Evolutionary conservation across 306 rosid species (phyloP).

Genomic region (Vigna trinervia): DNA sequence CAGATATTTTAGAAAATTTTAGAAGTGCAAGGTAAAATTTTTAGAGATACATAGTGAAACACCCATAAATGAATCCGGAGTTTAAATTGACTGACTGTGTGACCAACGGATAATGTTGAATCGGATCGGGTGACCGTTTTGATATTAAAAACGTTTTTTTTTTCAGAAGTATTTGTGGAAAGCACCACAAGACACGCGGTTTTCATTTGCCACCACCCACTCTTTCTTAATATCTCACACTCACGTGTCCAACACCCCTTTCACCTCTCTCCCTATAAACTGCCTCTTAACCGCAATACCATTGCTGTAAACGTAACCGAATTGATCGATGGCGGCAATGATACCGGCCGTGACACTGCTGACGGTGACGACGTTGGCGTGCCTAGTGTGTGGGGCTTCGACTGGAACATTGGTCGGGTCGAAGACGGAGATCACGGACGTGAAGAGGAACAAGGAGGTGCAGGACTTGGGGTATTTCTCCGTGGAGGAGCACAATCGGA

Average conservation of each 20-base stretch:
- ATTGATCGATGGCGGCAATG: conserved; percentile 16
- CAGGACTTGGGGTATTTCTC: conserved; percentile 74
- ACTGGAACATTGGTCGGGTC: conserved; percentile 51
- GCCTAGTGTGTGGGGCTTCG: conserved; percentile 6
- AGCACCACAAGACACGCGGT: too few relatives aligned
- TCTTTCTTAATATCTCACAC: too few relatives aligned
- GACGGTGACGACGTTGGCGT: not conserved
- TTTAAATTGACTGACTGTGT: too few relatives aligned
- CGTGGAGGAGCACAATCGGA: conserved; percentile 69
- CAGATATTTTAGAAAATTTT: too few relatives aligned
- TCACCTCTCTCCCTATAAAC: not conserved
- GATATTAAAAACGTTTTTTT: too few relatives aligned
- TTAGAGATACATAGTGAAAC: too few relatives aligned
- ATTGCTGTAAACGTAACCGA: not conserved
- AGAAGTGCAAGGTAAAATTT: too few relatives aligned
- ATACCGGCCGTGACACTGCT: conserved; percentile 24
- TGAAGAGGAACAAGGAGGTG: conserved; percentile 63
- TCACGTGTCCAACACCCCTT: not conserved
- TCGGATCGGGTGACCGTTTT: too few relatives aligned
- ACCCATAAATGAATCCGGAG: too few relatives aligned
- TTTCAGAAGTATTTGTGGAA: too few relatives aligned
- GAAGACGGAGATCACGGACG: conserved; percentile 52
- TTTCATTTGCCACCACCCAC: not conserved
- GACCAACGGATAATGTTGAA: too few relatives aligned
- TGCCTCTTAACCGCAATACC: not conserved